Conservation (phyloP, 2,329 filamentous ascomycete species). For the Teratosphaeria pseudoeucalypti region DNA sequence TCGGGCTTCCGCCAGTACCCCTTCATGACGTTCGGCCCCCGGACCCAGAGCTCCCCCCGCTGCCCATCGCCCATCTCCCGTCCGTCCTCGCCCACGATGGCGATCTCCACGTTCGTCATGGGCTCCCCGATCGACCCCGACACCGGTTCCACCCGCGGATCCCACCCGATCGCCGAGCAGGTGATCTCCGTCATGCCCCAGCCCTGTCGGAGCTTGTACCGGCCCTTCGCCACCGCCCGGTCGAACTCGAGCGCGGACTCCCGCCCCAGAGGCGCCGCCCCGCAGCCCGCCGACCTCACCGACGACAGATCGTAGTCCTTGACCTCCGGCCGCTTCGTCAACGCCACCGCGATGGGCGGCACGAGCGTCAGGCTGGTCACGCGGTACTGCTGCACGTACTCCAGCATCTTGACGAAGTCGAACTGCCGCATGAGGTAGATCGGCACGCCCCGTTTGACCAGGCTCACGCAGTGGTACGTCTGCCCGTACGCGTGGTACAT, state of each 20-base stretch:
- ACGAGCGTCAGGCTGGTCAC: constrained; percentile 60
- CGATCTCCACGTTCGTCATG: constrained; percentile 57
- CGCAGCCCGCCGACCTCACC: constrained; percentile 49
- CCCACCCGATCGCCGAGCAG: constrained; percentile 58
- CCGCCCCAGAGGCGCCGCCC: constrained; percentile 54
- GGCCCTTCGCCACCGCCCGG: constrained; percentile 41
- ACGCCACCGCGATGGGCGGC: constrained; percentile 62
- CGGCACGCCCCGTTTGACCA: constrained; percentile 44
- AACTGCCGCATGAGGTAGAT: constrained; percentile 73
- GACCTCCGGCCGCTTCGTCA: constrained; percentile 61
- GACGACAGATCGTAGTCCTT: constrained; percentile 59
- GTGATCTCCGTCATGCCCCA: constrained; percentile 85
- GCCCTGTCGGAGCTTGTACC: constrained; percentile 50
- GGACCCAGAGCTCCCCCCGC: constrained; percentile 63
- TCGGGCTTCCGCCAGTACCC: constrained; percentile 65
- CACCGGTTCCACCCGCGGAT: constrained; percentile 38
- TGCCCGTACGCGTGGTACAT: constrained; percentile 54
- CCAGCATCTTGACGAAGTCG: constrained; percentile 62
- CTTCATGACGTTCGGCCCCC: constrained; percentile 61
- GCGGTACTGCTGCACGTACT: constrained; percentile 54
- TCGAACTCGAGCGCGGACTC: constrained; percentile 43
- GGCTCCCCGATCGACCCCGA: constrained; percentile 54
- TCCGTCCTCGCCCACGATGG: constrained; percentile 53
- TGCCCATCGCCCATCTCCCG: constrained; percentile 39
- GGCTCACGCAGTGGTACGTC: constrained; percentile 55